Conservation (phyloP, 345 rosid species). For the Eucalyptus grandis region DNA sequence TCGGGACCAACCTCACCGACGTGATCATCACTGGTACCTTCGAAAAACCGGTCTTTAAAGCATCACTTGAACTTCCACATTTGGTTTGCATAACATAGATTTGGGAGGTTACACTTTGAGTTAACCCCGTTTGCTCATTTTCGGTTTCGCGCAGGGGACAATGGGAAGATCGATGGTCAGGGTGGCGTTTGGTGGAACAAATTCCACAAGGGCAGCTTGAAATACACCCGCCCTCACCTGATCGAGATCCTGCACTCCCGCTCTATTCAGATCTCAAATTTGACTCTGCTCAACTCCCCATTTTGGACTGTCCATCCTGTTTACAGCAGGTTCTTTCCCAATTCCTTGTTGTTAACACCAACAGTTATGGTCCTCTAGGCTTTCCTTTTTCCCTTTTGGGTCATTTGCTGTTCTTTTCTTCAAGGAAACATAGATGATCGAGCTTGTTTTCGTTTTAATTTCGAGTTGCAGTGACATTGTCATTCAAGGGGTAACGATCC, state of each 20-base stretch:
- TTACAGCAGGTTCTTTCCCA: slow-evolving; percentile 15
- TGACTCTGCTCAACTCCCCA: slow-evolving; percentile 28
- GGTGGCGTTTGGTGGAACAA: slow-evolving; percentile 32
- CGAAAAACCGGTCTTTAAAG: neutral
- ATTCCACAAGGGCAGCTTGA: slow-evolving; percentile 10
- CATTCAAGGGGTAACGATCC: neutral
- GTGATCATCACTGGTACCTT: slow-evolving; percentile 22
- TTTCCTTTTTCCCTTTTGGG: neutral
- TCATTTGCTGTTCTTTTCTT: neutral
- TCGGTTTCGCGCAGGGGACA: slow-evolving; percentile 11
- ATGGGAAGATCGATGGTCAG: slow-evolving; percentile 38
- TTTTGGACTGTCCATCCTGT: slow-evolving; percentile 41
- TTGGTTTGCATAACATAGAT: neutral
- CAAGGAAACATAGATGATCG: neutral
- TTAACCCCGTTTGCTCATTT: neutral
- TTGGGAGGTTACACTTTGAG: neutral
- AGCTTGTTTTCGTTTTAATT: neutral
- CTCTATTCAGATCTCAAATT: slow-evolving; percentile 21
- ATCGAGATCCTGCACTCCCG: slow-evolving; percentile 25
- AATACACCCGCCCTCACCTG: slow-evolving; percentile 28
- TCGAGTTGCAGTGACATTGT: neutral
- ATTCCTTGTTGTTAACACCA: neutral
- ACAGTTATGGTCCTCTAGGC: neutral
- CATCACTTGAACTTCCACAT: neutral
- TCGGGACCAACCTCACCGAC: slow-evolving; percentile 32